Conservation (phyloP, 805 yeast species). For the Sugiyamaella smithiae region DNA sequence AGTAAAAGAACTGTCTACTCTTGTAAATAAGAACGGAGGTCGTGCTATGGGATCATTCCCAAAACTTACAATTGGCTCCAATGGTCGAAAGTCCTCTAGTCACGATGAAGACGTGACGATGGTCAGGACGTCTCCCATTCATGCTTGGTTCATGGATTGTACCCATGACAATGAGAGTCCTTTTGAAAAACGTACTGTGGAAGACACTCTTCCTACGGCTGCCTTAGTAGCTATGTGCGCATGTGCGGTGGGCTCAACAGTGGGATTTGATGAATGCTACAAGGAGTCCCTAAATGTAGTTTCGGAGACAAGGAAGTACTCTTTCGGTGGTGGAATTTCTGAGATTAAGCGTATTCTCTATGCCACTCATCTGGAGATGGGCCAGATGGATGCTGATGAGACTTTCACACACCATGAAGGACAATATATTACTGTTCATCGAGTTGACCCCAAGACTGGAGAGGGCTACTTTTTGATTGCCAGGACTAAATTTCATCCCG, state of each 20-base stretch:
- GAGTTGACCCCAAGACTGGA: conserved; percentile 80
- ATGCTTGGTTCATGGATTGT: conserved; percentile 95
- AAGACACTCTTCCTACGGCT: conserved; percentile 92
- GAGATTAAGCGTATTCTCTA: conserved; percentile 52
- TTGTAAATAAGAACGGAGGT: conserved; percentile 92
- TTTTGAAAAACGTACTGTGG: conserved; percentile 82
- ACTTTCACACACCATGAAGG: conserved; percentile 94
- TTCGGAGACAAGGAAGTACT: conserved; percentile 63
- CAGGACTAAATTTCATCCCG: conserved; percentile 67
- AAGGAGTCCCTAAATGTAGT: conserved; percentile 82
- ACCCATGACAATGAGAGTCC: conserved; percentile 96
- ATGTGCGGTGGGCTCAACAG: conserved; percentile 90
- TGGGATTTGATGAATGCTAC: conserved; percentile 91
- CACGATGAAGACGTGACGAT: conserved; percentile 35
- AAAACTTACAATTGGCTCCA: conserved; percentile 65
- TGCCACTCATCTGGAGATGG: conserved; percentile 37
- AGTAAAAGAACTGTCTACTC: conserved; percentile 77
- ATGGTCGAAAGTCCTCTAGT: conserved; percentile 11
- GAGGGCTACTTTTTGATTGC: conserved; percentile 87
- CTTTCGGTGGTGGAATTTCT: conserved; percentile 63
- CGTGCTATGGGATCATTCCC: conserved; percentile 89
- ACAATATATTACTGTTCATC: conserved; percentile 85
- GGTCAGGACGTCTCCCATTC: conserved; percentile 72
- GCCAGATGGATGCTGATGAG: conserved; percentile 64
- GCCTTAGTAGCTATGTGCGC: conserved; percentile 91